Evolutionary conservation across 805 yeast species (phyloP).

Genomic region (Lachancea cidri): DNA sequence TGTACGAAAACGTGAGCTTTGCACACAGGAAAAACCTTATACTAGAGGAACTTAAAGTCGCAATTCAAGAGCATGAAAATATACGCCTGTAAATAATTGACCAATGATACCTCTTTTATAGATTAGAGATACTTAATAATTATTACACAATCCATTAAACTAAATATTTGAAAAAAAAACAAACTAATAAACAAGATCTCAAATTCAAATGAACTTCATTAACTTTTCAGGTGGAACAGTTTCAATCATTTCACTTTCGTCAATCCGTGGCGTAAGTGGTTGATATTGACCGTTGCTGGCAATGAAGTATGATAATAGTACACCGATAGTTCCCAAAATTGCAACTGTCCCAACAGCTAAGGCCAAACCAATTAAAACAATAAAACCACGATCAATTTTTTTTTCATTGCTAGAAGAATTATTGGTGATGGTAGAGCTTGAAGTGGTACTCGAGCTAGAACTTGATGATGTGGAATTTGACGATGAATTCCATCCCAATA

Average conservation of each 20-base stretch:
- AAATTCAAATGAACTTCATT: slow-evolving; percentile 32
- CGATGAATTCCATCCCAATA: slow-evolving; percentile 11
- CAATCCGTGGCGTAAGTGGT: slow-evolving; percentile 50
- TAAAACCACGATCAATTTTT: slow-evolving; percentile 48
- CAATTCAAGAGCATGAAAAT: slow-evolving; percentile 5
- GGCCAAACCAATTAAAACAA: slow-evolving; percentile 65
- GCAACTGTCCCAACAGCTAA: slow-evolving; percentile 50
- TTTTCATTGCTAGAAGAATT: slow-evolving; percentile 8
- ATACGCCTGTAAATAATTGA: slow-evolving; percentile 1
- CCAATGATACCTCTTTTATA: not conserved
- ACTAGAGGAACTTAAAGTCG: slow-evolving; percentile 16
- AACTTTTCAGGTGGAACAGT: slow-evolving; percentile 58
- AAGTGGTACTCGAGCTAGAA: slow-evolving; percentile 11
- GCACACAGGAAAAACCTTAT: slow-evolving; percentile 20
- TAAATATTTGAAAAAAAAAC: not conserved
- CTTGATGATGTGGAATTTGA: slow-evolving; percentile 8
- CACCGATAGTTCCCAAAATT: slow-evolving; percentile 39
- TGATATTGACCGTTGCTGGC: slow-evolving; percentile 38
- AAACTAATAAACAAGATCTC: not conserved
- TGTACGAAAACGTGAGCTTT: slow-evolving; percentile 25
- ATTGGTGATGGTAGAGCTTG: slow-evolving; percentile 16
- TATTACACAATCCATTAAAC: not conserved
- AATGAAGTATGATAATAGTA: slow-evolving; percentile 31
- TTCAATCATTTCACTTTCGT: slow-evolving; percentile 55
- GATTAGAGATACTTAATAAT: not conserved